phyloP scores from a whole-genome alignment of 306 rosid genomes.

The Coriaria nepalensis region DNA sequence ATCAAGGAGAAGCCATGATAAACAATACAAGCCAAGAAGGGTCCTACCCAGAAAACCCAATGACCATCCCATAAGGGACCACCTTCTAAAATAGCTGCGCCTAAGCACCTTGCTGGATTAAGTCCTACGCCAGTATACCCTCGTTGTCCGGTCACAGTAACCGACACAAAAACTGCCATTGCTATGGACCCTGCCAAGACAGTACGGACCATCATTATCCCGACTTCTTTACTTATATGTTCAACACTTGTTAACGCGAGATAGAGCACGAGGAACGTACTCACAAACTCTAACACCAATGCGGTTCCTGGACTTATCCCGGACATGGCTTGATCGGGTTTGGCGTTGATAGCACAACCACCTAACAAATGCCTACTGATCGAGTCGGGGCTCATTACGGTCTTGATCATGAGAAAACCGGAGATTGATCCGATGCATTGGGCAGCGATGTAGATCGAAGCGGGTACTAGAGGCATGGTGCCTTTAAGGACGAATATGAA shows the following conservation, averaged over 20 bases:
- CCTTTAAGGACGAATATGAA: constrained; percentile 37
- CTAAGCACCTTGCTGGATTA: constrained; percentile 64
- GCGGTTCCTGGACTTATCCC: constrained; percentile 19
- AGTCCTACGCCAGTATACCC: constrained; percentile 67
- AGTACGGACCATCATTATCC: constrained; percentile 37
- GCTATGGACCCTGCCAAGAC: constrained; percentile 49
- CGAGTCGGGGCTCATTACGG: constrained; percentile 26
- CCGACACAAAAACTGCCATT: constrained; percentile 49
- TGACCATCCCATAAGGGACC: constrained; percentile 57
- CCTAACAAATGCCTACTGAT: constrained; percentile 37
- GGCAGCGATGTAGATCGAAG: constrained; percentile 26
- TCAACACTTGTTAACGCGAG: constrained; percentile 46
- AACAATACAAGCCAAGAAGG: constrained; percentile 42
- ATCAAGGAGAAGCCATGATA: constrained; percentile 37
- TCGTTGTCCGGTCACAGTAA: constrained; percentile 29
- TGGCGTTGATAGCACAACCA: constrained; percentile 45
- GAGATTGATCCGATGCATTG: constrained; percentile 55
- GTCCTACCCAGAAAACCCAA: constrained; percentile 79
- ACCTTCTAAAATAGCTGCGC: constrained; percentile 45
- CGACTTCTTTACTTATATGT: constrained; percentile 35
- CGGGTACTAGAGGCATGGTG: constrained; percentile 21
- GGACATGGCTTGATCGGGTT: constrained; percentile 6
- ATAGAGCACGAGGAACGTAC: constrained; percentile 60
- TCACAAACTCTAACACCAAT: constrained; percentile 37
- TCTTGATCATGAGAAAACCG: constrained; percentile 37